Evolutionary conservation across 108 stramenopile species (phyloP).

Genomic region (Nannochloropsis granulata): DNA sequence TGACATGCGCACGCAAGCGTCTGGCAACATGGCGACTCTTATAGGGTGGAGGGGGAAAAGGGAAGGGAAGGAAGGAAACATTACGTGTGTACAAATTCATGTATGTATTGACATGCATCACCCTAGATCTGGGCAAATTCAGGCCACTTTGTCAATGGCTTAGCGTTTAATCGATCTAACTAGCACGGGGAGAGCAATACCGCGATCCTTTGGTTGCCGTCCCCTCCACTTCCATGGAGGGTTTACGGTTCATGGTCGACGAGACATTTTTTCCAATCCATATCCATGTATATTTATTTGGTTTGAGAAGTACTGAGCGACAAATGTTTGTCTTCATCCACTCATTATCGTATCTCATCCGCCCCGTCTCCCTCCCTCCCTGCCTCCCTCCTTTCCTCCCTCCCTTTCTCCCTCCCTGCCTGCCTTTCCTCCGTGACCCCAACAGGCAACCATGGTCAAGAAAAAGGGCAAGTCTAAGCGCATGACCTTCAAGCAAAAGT

Average conservation of each 20-base stretch:
- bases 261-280: not conserved
- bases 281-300: too few relatives aligned
- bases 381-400: not conserved
- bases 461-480: slow-evolving; percentile 96
- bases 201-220: not conserved
- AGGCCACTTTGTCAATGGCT: not conserved
- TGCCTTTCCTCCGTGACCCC: not conserved
- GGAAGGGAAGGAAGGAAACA: too few relatives aligned
- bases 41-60: too few relatives aligned
- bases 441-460: slow-evolving; percentile 65
- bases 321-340: too few relatives aligned
- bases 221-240: not conserved
- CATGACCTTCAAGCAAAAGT: slow-evolving; percentile 91
- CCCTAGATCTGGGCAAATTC: not conserved
- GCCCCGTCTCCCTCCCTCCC: not conserved
- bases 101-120: too few relatives aligned
- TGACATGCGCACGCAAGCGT: too few relatives aligned
- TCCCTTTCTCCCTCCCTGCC: not conserved
- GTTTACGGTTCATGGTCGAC: not conserved
- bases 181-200: not conserved
- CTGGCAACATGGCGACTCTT: too few relatives aligned
- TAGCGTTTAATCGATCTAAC: not conserved
- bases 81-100: too few relatives aligned
- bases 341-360: not conserved
- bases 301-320: too few relatives aligned